Percentiles rank a stretch among this genome's conserved stretches.
Conservation (phyloP, 352 stramenopile genomes). For the Phytopythium cucurbitacearum region DNA sequence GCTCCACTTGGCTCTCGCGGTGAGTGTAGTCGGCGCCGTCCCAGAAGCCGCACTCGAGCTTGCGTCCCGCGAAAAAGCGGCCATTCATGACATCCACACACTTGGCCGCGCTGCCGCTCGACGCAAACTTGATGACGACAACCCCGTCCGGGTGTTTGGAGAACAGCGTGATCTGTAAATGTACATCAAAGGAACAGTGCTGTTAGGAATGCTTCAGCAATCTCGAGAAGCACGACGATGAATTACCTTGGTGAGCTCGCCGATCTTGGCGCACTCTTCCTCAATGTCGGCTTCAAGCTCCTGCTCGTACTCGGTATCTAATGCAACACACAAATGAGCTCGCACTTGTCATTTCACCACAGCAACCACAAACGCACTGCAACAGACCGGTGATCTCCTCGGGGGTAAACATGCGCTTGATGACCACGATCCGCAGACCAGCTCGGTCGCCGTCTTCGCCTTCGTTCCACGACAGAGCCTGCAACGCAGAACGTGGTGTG, state of each 20-base stretch:
- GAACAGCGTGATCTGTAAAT: constrained; percentile 95
- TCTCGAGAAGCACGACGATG: constrained; percentile 12
- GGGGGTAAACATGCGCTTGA: constrained; percentile 95
- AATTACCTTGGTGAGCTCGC: constrained; percentile 65
- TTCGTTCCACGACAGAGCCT: constrained; percentile 93
- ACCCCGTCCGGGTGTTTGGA: constrained; percentile 89
- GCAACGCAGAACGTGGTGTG: constrained; percentile 1
- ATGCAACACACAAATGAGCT: neutral
- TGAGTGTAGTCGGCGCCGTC: constrained; percentile 95
- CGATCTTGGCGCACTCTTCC: constrained; percentile 83
- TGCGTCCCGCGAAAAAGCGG: constrained; percentile 83
- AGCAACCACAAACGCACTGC: neutral
- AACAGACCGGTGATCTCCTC: constrained; percentile 71
- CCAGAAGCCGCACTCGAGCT: constrained; percentile 91
- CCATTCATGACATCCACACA: constrained; percentile 89
- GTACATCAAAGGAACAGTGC: constrained; percentile 6
- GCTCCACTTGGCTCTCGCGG: constrained; percentile 64
- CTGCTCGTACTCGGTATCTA: constrained; percentile 66
- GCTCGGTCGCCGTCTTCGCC: constrained; percentile 90
- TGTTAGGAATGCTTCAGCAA: neutral
- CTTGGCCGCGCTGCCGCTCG: constrained; percentile 76
- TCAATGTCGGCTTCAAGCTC: constrained; percentile 80
- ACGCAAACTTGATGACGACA: constrained; percentile 93
- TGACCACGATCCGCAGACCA: constrained; percentile 94
- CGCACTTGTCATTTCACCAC: neutral